phyloP scores from a whole-genome alignment of 345 rosid genomes.

The Sisymbrium altissimum region DNA sequence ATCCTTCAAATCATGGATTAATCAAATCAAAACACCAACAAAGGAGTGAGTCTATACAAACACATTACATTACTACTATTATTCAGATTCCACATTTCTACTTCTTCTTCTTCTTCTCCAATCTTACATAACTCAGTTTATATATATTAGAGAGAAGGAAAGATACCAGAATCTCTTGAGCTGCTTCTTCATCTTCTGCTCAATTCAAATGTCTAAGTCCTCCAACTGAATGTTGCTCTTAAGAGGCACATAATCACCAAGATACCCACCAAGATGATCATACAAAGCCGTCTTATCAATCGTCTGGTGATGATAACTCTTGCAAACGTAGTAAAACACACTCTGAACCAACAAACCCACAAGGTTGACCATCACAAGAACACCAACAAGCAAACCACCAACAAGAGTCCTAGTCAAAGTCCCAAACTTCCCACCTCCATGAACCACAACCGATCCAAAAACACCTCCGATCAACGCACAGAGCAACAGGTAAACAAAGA shows the following conservation, averaged over 20 bases:
- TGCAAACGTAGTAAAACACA: slow-evolving; percentile 90
- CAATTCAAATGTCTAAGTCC: slow-evolving; percentile 46
- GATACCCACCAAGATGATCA: slow-evolving; percentile 96
- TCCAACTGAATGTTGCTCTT: slow-evolving; percentile 95
- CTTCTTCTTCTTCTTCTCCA: slow-evolving; percentile 8
- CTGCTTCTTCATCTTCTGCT: background rate
- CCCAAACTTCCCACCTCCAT: slow-evolving; percentile 66
- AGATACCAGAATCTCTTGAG: background rate
- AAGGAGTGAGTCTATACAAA: slow-evolving; percentile 21
- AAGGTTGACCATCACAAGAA: slow-evolving; percentile 82
- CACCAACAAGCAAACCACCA: slow-evolving; percentile 84
- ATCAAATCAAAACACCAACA: slow-evolving; percentile 13
- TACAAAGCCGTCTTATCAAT: slow-evolving; percentile 81
- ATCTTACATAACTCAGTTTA: background rate
- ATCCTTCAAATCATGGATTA: background rate
- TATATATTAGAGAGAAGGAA: background rate
- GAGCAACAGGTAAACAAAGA: slow-evolving; percentile 54
- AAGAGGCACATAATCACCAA: slow-evolving; percentile 93
- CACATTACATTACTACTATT: slow-evolving; percentile 10
- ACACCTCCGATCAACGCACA: slow-evolving; percentile 47
- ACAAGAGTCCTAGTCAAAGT: slow-evolving; percentile 62
- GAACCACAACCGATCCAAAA: slow-evolving; percentile 70
- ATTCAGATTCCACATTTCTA: slow-evolving; percentile 17
- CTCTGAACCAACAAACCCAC: slow-evolving; percentile 91
- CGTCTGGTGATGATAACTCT: slow-evolving; percentile 87